Base-by-base conservation (phyloP, 23 red algal genomes). In the Gracilaria domingensis region DNA sequence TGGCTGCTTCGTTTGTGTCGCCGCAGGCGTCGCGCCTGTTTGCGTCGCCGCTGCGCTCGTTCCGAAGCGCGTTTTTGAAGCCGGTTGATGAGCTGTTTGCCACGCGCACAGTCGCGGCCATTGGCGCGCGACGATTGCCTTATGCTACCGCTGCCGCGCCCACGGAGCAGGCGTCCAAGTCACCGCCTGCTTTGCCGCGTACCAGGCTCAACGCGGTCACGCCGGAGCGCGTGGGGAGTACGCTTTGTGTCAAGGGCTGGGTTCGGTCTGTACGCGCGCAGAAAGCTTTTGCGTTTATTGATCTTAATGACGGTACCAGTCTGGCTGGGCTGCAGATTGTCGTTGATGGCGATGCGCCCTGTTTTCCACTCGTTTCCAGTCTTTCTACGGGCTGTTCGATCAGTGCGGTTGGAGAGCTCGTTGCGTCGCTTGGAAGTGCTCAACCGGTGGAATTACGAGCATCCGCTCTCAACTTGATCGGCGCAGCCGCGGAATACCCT, bases 211-310 rank as follows among this genome's bases (percentile, higher is more conserved):
- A 49, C 20, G 18, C 48, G 28, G 69, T 58, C 47, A 75, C 24
- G 24, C 4, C 72, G 0, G n/a, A 87, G 9, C 44, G 76, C 9
- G 54, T 87, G 24, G 84, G 84, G 70, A 84, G 50, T 60, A 85
- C 78, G 44, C 75, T 98, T 54, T 84, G 45, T 24, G 93, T 99
- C 57, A 93, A 94, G n/a, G 97, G 97, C 7, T 99, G 97, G 97
- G 91, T 99, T 8, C 97, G 97, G 40, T 91, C 97, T 20, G 95
- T 96, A 73, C 94, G 97, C 14, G 91, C 95, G 20, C 97, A 99
- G 60, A 95, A 96, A 90, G 56, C 83, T 50, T 99, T 99, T 81
- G 97, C 97, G 24, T 99, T 99, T 66, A 55, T 99, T 28, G 59
- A 91, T 55, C 88, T 99, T 26, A 99, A 99, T 67, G 97, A 99